phyloP scores from a whole-genome alignment of 2,329 filamentous ascomycete species.

The Pseudogymnoascus sp. region DNA sequence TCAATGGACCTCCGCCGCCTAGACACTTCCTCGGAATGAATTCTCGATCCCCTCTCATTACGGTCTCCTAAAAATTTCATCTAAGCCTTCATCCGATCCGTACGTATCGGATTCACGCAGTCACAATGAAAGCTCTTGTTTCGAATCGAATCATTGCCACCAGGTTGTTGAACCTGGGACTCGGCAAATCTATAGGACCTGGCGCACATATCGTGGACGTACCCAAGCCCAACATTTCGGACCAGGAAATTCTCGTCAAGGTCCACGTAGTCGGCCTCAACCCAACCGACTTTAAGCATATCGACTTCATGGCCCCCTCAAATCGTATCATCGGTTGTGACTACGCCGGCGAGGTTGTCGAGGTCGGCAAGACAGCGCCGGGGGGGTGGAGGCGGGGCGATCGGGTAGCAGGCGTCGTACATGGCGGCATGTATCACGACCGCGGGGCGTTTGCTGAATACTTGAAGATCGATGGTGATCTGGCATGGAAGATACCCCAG shows the following conservation, averaged over 20 bases:
- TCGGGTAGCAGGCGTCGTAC: conserved; percentile 36
- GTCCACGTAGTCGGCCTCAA: conserved; percentile 24
- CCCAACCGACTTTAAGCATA: conserved; percentile 29
- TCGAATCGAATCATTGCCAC: conserved; percentile 9
- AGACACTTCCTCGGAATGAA: neutral
- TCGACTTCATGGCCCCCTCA: conserved; percentile 20
- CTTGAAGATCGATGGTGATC: conserved; percentile 11
- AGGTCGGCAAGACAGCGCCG: conserved; percentile 34
- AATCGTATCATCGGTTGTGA: conserved; percentile 35
- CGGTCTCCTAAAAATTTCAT: neutral
- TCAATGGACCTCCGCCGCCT: neutral
- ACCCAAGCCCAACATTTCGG: conserved; percentile 23
- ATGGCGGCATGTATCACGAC: conserved; percentile 18
- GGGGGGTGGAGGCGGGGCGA: conserved; percentile 40
- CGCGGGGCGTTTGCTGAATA: conserved; percentile 15
- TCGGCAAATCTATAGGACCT: conserved; percentile 11
- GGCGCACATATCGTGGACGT: conserved; percentile 6
- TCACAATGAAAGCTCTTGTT: conserved; percentile 14
- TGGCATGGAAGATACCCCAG: conserved; percentile 23
- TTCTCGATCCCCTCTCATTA: neutral
- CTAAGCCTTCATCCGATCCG: neutral
- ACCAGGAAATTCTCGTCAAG: conserved; percentile 27
- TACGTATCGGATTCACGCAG: neutral
- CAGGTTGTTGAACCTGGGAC: conserved; percentile 9
- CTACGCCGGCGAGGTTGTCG: conserved; percentile 40